Evolutionary conservation across 202 grass and related monocot species (phyloP), one percentile per base, ranked within the genome.

Genomic region (Zizania palustris): DNA sequence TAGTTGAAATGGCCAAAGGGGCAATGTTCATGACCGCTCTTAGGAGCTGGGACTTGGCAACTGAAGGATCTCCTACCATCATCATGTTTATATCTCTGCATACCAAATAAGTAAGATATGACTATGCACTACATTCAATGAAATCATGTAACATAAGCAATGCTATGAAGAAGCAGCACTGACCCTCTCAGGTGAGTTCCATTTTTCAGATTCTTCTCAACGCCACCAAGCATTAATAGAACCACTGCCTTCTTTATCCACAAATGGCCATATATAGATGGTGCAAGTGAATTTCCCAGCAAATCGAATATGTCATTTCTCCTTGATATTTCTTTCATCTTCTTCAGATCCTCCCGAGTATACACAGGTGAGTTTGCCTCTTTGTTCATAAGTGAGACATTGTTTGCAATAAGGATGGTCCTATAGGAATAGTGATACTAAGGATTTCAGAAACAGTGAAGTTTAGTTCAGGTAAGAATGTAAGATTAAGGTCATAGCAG

Each of bases 131-230:
- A 11, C 15, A 79, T 50, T 40, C 14, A 86, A 48, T 51, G 28
- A 78, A 66, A 84, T 65, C 16, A 57, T 75, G 11, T 56, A 40
- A 28, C 28, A 28, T 45, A 19, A 49, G 71, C 11, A 90, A 53
- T 83, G 18, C 50, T 59, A 37, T 33, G 6, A 65, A 62, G 46
- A 9, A 70, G 45, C 45, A 49, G 39, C 20, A 87, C 89, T 69
- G 69, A 98, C 96, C 95, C 96, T 90, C 96, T 94, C 83, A 98
- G 92, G 83, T 98, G 96, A 77, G 96, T 98, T 77, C 96, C 96
- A 81, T 98, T 98, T 77, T 94, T 92, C 36, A 98, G 73, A 90
- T 92, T 92, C 82, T 98, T 98, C 80, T 98, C 96, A 14, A 92
- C 91, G 11, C 95, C 95, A 78, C 95, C 89, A 69, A 98, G 95